Evolutionary conservation across 768 basidiomycete species (phyloP), one percentile per base, ranked within the genome.

Genomic region (Pisolithus albus): DNA sequence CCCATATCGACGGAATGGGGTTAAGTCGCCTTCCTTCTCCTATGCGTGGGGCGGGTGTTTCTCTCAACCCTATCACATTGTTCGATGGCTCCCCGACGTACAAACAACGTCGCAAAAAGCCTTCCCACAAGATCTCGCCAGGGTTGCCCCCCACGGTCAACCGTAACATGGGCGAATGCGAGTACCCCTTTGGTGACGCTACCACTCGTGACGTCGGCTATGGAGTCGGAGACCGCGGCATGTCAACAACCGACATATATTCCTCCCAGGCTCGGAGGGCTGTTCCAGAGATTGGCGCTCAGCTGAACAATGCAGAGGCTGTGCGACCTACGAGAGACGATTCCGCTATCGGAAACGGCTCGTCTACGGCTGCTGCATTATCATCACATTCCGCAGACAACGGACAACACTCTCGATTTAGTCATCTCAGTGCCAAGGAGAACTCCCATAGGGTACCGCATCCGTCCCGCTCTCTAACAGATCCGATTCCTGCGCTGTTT

Each of bases 81-180:
- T 85, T 91, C 48, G 86, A 89, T 64, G 92, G 92, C 13, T 85
- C 81, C 54, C 86, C 91, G 5, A 80, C 82, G 3, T 96, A 96
- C 75, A 96, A 96, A 70, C 86, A 88, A 61, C 78, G 93, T 24
- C 79, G 86, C 57, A 90, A 90, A 74, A 90, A 88, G 65, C 75
- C 76, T 32, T 65, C 70, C 30, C 80, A 78, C 19, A 65, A 63
- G 54, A 55, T 59, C 43, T 49, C 60, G 51, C 56, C 56, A 40
- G 65, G 61, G 36, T 61, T 15, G 5, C 13, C 63, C 42, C 59
- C 65, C 47, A 56, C 66, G 41, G 65, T 68, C 60, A 60, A 44
- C 50, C 61, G 56, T 50, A 64, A 56, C 59, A 55, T 53, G 26
- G 53, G 53, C 43, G 68, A 62, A 23, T 41, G 52, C 37, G 52